Evolutionary conservation across 345 rosid species (phyloP).

Genomic region (Pseudoturritis turrita): DNA sequence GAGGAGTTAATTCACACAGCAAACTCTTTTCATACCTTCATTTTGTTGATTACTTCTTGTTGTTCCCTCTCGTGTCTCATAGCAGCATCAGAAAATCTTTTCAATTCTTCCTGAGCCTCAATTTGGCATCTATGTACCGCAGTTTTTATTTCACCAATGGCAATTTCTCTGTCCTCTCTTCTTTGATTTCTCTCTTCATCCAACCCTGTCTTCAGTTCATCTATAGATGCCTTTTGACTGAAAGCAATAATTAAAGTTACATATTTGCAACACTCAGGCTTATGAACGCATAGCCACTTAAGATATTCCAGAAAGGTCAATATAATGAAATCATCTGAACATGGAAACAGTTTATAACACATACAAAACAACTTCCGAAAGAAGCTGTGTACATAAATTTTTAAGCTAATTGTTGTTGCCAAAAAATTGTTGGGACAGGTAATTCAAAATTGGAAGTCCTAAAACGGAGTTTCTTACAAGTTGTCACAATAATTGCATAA

Average conservation of each 20-base stretch:
- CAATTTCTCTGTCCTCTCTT: slow-evolving; percentile 74
- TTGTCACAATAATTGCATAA: slow-evolving; percentile 2
- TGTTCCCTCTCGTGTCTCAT: slow-evolving; percentile 65
- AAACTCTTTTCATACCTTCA: slow-evolving; percentile 52
- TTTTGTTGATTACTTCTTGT: slow-evolving; percentile 75
- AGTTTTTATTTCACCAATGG: slow-evolving; percentile 61
- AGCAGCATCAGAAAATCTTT: slow-evolving; percentile 57
- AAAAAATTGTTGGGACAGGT: slow-evolving; percentile 1
- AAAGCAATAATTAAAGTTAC: slow-evolving; percentile 23
- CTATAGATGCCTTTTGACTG: slow-evolving; percentile 80
- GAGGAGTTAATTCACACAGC: slow-evolving; percentile 5
- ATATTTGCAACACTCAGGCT: not conserved
- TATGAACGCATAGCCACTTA: not conserved
- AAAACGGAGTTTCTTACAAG: not conserved
- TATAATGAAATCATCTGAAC: not conserved
- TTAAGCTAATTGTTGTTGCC: not conserved
- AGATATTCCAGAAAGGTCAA: not conserved
- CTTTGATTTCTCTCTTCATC: slow-evolving; percentile 86
- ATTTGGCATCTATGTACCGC: slow-evolving; percentile 74
- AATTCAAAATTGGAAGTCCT: not conserved
- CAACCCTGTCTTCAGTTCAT: slow-evolving; percentile 62
- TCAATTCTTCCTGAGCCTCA: slow-evolving; percentile 73
- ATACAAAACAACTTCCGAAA: not conserved
- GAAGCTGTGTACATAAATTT: not conserved
- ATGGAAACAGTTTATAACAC: not conserved